Conservation (phyloP, 768 basidiomycete genomes). For the Collybia sordida region DNA sequence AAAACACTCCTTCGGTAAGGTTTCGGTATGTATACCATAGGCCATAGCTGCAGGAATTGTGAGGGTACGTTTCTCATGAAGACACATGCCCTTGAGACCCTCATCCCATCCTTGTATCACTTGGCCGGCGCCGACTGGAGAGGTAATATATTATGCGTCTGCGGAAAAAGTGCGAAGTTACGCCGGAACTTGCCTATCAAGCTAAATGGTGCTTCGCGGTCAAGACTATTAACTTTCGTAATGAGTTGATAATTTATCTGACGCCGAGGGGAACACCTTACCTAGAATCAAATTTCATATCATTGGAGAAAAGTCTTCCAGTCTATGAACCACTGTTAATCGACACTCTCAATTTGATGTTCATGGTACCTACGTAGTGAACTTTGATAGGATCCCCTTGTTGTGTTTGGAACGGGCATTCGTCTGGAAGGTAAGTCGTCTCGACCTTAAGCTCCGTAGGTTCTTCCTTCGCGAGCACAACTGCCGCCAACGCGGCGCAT, state of each 20-base stretch:
- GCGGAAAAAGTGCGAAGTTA: neutral
- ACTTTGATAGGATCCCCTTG: conserved; percentile 68
- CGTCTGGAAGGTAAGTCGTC: conserved; percentile 55
- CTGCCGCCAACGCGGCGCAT: conserved; percentile 44
- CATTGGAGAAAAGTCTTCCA: conserved; percentile 73
- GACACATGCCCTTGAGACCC: conserved; percentile 82
- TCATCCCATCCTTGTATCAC: conserved; percentile 88
- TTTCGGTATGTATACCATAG: conserved; percentile 62
- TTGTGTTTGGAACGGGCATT: conserved; percentile 53
- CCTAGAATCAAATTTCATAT: conserved; percentile 91
- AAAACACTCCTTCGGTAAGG: neutral
- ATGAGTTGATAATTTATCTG: no score
- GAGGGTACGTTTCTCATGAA: conserved; percentile 84
- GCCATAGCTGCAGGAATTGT: conserved; percentile 81
- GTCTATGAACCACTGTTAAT: conserved; percentile 50
- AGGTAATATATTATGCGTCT: neutral
- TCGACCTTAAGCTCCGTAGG: conserved; percentile 63
- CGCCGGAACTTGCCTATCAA: no score
- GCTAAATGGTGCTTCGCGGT: no score
- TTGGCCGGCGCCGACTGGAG: conserved; percentile 71
- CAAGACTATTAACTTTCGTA: no score
- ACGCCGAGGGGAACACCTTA: conserved; percentile 23
- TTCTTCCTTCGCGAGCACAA: conserved; percentile 39
- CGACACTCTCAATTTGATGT: neutral
- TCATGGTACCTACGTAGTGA: conserved; percentile 61